A percentile compares a stretch with the other conserved stretches of the same genome.
Conservation (phyloP, 176 grass and related monocot genomes). For the Saccharum spontaneum region DNA sequence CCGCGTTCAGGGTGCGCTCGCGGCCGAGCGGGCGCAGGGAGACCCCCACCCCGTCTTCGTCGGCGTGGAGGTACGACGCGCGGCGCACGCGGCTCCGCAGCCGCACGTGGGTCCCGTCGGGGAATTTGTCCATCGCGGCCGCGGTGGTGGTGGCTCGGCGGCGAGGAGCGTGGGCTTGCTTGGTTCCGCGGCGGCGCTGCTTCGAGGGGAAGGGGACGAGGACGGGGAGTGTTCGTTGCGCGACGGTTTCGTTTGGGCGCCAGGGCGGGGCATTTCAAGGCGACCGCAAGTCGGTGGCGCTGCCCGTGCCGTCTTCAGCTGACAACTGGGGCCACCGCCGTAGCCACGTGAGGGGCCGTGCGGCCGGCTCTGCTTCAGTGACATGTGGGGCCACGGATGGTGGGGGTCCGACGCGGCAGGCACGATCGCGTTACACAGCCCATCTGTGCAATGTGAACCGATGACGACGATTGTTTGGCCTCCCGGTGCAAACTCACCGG, state of each 20-base stretch:
- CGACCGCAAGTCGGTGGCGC: neutral
- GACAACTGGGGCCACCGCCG: neutral
- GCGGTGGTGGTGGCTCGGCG: neutral
- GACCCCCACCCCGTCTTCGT: neutral
- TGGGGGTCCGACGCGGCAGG: neutral
- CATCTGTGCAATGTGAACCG: no score
- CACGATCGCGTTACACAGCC: no score
- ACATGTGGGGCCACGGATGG: neutral
- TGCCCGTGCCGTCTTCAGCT: neutral
- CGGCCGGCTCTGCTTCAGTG: neutral
- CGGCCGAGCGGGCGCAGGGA: neutral
- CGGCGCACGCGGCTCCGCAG: neutral
- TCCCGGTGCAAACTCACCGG: no score
- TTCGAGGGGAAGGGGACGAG: neutral
- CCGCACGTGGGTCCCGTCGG: neutral
- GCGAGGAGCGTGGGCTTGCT: neutral
- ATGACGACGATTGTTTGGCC: no score
- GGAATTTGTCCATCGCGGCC: neutral
- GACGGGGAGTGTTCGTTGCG: neutral
- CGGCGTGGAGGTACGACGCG: neutral
- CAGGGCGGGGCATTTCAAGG: neutral
- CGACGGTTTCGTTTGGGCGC: neutral
- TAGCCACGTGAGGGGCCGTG: neutral
- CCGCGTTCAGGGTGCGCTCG: neutral
- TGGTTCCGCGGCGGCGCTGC: neutral